These are phyloP conservation scores for Musa acuminata DNA, from an alignment of 176 grass and related monocot species.

Conservation along the genomic window DNA sequence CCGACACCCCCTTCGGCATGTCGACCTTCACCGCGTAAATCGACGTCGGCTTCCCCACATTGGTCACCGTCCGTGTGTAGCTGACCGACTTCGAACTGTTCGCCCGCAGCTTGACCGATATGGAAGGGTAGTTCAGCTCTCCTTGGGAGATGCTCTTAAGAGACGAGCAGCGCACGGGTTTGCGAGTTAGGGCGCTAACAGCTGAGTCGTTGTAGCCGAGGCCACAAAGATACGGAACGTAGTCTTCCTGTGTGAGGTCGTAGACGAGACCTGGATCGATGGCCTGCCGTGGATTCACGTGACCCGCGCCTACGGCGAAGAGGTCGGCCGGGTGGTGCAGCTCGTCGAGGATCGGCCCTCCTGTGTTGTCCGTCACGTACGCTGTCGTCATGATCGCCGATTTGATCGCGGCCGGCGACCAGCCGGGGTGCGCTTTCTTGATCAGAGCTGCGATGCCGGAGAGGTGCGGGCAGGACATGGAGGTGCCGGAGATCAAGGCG, in stretches of 20 bases:
- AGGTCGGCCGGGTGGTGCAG: neutral
- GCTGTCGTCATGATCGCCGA: constrained; percentile 38
- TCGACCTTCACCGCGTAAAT: neutral
- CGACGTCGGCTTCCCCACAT: neutral
- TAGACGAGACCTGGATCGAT: constrained; percentile 23
- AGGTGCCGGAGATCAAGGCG: constrained; percentile 15
- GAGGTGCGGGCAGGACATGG: constrained; percentile 35
- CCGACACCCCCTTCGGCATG: neutral
- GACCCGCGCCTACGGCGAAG: constrained; percentile 23
- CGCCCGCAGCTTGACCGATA: neutral
- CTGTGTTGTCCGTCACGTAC: neutral
- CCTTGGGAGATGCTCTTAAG: neutral
- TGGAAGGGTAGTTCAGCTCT: constrained; percentile 13
- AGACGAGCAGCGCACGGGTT: neutral
- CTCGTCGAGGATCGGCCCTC: neutral
- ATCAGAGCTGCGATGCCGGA: constrained; percentile 25
- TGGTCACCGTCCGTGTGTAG: neutral
- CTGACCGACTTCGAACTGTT: neutral
- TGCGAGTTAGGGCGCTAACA: neutral
- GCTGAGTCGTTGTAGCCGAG: neutral
- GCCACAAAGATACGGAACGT: constrained; percentile 6
- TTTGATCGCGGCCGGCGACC: constrained; percentile 32
- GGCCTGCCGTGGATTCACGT: constrained; percentile 26
- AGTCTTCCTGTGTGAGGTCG: neutral
- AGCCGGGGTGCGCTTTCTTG: constrained; percentile 23